These are phyloP conservation scores for Vitis hybrid DNA, from an alignment of 177 flowering plant species.

Conservation along the genomic window DNA sequence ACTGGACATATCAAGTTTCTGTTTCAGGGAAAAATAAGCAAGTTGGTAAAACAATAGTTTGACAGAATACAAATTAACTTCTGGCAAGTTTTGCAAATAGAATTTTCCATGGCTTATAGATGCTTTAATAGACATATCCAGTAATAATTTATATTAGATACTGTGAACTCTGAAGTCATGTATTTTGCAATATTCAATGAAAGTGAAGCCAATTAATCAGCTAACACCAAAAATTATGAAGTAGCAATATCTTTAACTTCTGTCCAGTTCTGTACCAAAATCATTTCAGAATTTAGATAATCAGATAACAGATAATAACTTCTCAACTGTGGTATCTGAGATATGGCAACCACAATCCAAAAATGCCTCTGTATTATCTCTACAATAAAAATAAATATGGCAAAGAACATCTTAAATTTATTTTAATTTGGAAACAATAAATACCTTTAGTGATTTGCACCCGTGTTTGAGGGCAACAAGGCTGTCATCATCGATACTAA, in stretches of 20 bases:
- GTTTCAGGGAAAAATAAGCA: constrained; percentile 15
- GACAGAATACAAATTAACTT: not conserved
- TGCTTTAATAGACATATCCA: too few species aligned
- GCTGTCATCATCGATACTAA: constrained; percentile 70
- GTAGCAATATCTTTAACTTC: too few species aligned
- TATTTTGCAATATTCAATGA: too few species aligned
- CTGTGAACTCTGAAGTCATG: too few species aligned
- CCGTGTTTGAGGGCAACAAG: constrained; percentile 53
- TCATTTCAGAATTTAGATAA: too few species aligned
- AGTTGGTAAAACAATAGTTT: not conserved
- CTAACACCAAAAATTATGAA: too few species aligned
- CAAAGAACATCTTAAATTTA: not conserved
- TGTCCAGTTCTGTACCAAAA: too few species aligned
- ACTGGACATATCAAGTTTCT: constrained; percentile 77
- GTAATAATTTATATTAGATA: too few species aligned
- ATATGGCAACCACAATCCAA: not conserved
- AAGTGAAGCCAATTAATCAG: too few species aligned
- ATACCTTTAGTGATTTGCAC: constrained; percentile 72
- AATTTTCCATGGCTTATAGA: too few species aligned
- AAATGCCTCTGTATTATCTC: not conserved
- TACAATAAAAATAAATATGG: not conserved
- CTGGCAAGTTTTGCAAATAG: not conserved
- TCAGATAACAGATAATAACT: too few species aligned
- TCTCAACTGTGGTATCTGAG: too few species aligned
- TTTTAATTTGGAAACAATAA: not conserved